Evolutionary conservation across 805 yeast genomes (phyloP).

Genomic region (Yarrowia phangngaensis): DNA sequence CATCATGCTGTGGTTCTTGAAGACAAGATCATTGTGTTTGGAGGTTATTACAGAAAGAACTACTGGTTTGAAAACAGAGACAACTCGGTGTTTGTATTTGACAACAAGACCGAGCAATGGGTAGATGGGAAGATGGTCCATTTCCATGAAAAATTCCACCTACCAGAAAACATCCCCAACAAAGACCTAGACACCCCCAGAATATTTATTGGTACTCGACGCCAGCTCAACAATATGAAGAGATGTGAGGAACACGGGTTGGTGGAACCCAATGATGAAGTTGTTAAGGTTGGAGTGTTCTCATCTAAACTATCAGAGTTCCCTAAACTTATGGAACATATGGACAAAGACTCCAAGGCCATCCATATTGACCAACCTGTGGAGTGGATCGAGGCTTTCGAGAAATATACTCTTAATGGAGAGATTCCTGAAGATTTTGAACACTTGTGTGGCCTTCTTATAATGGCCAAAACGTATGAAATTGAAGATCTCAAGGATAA

Average conservation of each 20-base stretch:
- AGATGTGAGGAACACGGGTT: constrained; percentile 15
- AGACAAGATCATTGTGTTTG: constrained; percentile 24
- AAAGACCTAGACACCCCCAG: constrained; percentile 17
- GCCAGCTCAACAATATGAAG: constrained; percentile 23
- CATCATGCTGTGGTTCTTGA: constrained; percentile 26
- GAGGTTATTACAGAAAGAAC: constrained; percentile 22
- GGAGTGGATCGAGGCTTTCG: constrained; percentile 19
- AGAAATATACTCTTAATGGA: constrained; percentile 7
- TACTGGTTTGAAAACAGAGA: constrained; percentile 25
- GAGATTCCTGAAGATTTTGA: constrained; percentile 2
- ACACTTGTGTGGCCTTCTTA: constrained; percentile 9
- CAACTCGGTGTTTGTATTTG: constrained; percentile 24
- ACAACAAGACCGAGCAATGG: constrained; percentile 26
- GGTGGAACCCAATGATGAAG: neutral
- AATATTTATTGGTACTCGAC: constrained; percentile 23
- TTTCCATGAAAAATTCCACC: constrained; percentile 20
- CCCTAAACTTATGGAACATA: constrained; percentile 10
- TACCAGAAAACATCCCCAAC: constrained; percentile 14
- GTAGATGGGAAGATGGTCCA: constrained; percentile 21
- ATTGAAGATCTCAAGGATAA: constrained; percentile 15
- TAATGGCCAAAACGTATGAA: constrained; percentile 22
- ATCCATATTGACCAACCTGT: constrained; percentile 25
- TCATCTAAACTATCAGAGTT: constrained; percentile 17
- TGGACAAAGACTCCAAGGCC: constrained; percentile 2
- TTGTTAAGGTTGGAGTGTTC: constrained; percentile 6